Base-by-base conservation (phyloP, 169 alveolate species). In the Toxoplasma gondii region DNA sequence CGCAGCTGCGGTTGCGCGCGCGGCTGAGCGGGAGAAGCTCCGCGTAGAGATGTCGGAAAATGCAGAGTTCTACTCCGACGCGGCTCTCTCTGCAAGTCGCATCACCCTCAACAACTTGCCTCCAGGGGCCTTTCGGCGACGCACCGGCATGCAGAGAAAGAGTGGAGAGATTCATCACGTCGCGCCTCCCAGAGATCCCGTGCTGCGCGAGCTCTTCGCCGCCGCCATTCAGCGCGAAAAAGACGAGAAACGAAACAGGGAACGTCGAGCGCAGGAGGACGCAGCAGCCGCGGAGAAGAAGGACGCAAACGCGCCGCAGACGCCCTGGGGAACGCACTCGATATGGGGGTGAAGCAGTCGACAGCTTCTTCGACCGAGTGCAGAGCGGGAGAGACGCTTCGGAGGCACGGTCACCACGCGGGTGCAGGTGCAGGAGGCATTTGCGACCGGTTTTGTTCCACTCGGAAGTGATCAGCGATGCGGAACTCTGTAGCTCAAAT, bases 101-200 rank as follows among this genome's bases (percentile, higher is more conserved):
- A 78, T 78, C 24, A n/a, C 49, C 44, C 39, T 78, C 45, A 78
- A n/a, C 49, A 78, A 78, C 45, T 45, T 78, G 39, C 86, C 86
- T 7, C 39, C 49, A 17, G 45, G 45, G 39, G 86, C 86, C 10
- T 78, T 78, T 45, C 39, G 86, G 22, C 4, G 45, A 27, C 86
- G 45, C 86, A 38, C 49, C 9, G 86, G 86, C 49, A 78, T 78
- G 86, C 39, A 19, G 86, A 9, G 86, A 27, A 78, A 78, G 44
- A 78, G 44, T 45, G 86, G 86, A 0, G 86, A 78, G 44, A 78
- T 78, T 38, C 86, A 78, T 27, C 86, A 78, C 45, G 39, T 78
- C 44, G 49, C 86, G 22, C 86, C 86, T 7, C 86, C 86, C 45
- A n/a, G n/a, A 45, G 86, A 78, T 1, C 74, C 74, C 29, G 86